Conservation (phyloP, 345 rosid species). For the Eucalyptus globulus region DNA sequence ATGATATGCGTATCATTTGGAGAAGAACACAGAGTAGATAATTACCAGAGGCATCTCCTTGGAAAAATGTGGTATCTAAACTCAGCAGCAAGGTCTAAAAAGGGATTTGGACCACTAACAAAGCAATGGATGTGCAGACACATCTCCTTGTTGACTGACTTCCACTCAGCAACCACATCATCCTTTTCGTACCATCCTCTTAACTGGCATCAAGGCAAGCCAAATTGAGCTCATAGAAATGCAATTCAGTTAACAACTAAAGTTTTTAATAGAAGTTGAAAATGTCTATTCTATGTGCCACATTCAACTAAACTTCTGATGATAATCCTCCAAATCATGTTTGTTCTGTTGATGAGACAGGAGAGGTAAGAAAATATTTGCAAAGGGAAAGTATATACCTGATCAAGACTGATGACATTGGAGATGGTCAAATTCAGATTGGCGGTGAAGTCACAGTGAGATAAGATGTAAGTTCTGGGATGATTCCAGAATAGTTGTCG, state of each 20-base stretch:
- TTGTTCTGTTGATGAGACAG: not conserved
- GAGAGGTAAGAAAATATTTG: not conserved
- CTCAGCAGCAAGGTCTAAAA: constrained; percentile 72
- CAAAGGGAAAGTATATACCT: constrained; percentile 18
- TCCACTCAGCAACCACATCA: constrained; percentile 96
- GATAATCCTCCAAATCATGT: not conserved
- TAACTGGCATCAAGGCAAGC: constrained; percentile 15
- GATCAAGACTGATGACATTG: constrained; percentile 64
- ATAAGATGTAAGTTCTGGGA: constrained; percentile 78
- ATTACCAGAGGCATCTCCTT: constrained; percentile 87
- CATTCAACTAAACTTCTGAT: not conserved
- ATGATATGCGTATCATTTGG: not conserved
- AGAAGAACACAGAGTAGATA: not conserved
- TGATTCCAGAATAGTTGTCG: constrained; percentile 25
- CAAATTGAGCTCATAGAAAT: not conserved
- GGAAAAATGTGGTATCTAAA: constrained; percentile 85
- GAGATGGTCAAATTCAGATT: constrained; percentile 74
- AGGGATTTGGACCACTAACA: constrained; percentile 64
- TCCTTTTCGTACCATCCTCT: constrained; percentile 87
- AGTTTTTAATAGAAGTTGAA: not conserved
- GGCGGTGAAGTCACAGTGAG: constrained; percentile 92
- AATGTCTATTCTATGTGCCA: not conserved
- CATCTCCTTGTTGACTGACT: constrained; percentile 46
- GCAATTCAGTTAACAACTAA: not conserved
- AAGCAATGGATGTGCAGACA: constrained; percentile 70